Conservation (phyloP, 2,329 filamentous ascomycete species). For the Claviceps quebecensis region DNA sequence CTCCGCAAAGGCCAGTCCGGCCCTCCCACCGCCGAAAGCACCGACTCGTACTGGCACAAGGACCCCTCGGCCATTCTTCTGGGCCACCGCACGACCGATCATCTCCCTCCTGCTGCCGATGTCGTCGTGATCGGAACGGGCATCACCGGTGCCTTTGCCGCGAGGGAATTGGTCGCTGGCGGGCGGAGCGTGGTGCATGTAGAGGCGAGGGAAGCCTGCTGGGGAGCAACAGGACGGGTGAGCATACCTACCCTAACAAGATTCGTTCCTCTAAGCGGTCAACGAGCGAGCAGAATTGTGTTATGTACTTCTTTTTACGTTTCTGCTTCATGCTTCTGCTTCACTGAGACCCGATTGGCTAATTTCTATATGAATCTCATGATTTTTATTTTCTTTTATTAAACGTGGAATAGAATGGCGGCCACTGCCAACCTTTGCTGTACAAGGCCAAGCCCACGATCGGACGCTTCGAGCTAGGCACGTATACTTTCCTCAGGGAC, state of each 20-base stretch:
- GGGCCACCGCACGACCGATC: slow-evolving; percentile 52
- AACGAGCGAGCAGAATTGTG: too few species aligned
- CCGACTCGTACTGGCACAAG: slow-evolving; percentile 59
- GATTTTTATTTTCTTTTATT: background rate
- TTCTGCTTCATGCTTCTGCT: too few species aligned
- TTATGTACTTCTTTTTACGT: too few species aligned
- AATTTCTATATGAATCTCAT: too few species aligned
- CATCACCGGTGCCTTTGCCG: slow-evolving; percentile 61
- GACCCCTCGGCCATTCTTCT: slow-evolving; percentile 50
- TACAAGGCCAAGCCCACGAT: slow-evolving; percentile 48
- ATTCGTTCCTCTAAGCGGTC: too few species aligned
- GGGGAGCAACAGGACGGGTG: slow-evolving; percentile 70
- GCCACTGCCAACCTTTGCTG: slow-evolving; percentile 61
- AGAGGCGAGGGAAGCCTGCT: slow-evolving; percentile 68
- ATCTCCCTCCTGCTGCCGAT: slow-evolving; percentile 49
- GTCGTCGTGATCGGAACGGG: slow-evolving; percentile 62
- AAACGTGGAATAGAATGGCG: slow-evolving; percentile 39
- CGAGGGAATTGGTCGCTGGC: slow-evolving; percentile 42
- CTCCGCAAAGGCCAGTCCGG: slow-evolving; percentile 28
- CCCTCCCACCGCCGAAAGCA: slow-evolving; percentile 47
- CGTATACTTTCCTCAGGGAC: slow-evolving; percentile 44
- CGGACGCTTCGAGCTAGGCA: slow-evolving; percentile 58
- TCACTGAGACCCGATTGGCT: too few species aligned
- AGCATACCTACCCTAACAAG: slow-evolving; percentile 18
- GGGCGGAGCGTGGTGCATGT: slow-evolving; percentile 52